Evolutionary conservation across 179 eudicot genomes (phyloP), one percentile per base, ranked within the genome.

Genomic region (Carnegiea gigantea): DNA sequence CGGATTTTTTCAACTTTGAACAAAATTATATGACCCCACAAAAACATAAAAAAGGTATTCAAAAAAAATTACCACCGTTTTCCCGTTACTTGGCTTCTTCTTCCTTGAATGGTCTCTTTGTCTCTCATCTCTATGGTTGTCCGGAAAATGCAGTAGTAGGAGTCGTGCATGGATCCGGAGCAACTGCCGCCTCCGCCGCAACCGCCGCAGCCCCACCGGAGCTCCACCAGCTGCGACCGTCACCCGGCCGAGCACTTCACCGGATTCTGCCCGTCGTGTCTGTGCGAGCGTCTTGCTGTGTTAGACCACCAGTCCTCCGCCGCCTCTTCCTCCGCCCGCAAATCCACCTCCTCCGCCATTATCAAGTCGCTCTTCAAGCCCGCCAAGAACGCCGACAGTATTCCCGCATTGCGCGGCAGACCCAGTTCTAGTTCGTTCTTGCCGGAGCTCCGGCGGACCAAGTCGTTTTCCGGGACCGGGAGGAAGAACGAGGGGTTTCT

Each of bases 251-350:
- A 94, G 83, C 84, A 85, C 30, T 96, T 92, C 88, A 89, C 95
- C 68, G 98, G 98, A 0, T 96, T 96, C 84, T 96, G 99, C 76
- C 98, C 99, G 0, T 89, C 93, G 75, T 96, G 99, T 82, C 91
- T 96, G 23, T 94, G 91, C 83, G 99, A 96, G 73, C 93, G 99
- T 18, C 96, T 96, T 83, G 82, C 88, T 54, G 88, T 92, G 0
- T 78, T 96, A 20, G 95, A 92, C 62, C 87, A 82, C 30, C 83
- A 89, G 84, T 89, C 88, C 74, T 72, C 57, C 17, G 57, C 57
- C 17, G 57, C 70, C 30, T 9, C 78, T 0, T 57, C 90, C 76
- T 30, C 94, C 23, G 49, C 91, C 18, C 73, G 73, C 18, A 68
- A 68, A 30, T 68, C 73, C 40, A 30, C 95, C 14, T 90, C 94